Conservation (phyloP, 345 rosid species). For the Heritiera fomes region DNA sequence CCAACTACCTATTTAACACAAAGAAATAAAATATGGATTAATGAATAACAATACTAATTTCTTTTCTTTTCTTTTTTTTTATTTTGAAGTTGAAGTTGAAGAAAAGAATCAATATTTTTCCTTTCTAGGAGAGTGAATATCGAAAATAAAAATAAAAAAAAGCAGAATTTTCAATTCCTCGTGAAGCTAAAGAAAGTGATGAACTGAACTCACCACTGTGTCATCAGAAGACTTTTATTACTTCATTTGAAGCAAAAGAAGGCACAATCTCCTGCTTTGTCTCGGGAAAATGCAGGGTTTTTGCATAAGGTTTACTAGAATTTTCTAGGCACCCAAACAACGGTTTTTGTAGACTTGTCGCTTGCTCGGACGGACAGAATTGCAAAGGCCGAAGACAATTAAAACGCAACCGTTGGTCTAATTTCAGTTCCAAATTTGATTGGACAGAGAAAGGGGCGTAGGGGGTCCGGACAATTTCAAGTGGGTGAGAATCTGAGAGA, state of each 20-base stretch:
- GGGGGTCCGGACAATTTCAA: slow-evolving; percentile 1
- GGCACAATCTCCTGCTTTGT: neutral
- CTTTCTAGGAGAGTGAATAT: neutral
- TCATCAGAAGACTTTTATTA: neutral
- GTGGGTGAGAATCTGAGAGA: neutral
- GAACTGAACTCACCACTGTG: neutral
- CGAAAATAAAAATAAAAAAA: neutral
- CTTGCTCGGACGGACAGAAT: too few relatives aligned
- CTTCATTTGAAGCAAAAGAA: neutral
- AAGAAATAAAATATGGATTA: neutral
- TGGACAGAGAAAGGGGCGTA: neutral
- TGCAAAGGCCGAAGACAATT: neutral
- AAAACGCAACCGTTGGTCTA: neutral
- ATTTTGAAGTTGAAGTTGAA: neutral
- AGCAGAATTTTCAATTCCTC: neutral
- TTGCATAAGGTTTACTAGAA: neutral
- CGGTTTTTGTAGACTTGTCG: too few relatives aligned
- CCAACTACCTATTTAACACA: slow-evolving; percentile 7
- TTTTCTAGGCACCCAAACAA: slow-evolving; percentile 12
- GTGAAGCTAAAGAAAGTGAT: neutral
- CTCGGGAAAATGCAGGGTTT: neutral
- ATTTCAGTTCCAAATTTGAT: neutral
- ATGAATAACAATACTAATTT: neutral
- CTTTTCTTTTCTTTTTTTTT: neutral
- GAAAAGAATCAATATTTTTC: slow-evolving; percentile 2